phyloP scores from a whole-genome alignment of 352 stramenopile genomes.

The Phytophthora cajani region DNA sequence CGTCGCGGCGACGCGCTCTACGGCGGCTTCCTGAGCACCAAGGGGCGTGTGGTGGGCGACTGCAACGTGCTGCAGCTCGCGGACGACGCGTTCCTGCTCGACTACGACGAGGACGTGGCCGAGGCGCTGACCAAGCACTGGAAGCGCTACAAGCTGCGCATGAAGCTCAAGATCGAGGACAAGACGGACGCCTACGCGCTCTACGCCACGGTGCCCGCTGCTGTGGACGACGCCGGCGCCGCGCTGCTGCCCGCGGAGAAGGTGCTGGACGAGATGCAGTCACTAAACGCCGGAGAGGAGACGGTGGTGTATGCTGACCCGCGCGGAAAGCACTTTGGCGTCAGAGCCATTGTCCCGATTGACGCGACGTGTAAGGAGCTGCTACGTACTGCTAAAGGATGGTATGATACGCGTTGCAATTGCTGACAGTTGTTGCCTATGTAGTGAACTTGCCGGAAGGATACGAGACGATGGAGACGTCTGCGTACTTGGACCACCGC shows the following conservation, averaged over 20 bases:
- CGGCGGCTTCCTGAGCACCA: constrained; percentile 80
- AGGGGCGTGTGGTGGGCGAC: constrained; percentile 80
- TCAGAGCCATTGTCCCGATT: constrained; percentile 60
- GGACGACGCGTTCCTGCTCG: constrained; percentile 74
- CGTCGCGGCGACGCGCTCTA: constrained; percentile 71
- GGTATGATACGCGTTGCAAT: background rate
- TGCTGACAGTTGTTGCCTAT: constrained; percentile 16
- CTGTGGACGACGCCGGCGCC: constrained; percentile 39
- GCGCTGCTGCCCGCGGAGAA: constrained; percentile 26
- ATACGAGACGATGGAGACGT: constrained; percentile 53
- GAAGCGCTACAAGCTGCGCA: constrained; percentile 90
- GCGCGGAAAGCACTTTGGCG: constrained; percentile 67
- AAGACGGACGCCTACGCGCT: constrained; percentile 57
- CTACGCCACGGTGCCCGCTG: constrained; percentile 59
- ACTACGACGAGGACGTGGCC: constrained; percentile 69
- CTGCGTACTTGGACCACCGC: constrained; percentile 64
- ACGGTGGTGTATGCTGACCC: constrained; percentile 68
- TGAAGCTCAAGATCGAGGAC: constrained; percentile 82
- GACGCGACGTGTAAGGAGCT: constrained; percentile 38
- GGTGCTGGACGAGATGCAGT: constrained; percentile 28
- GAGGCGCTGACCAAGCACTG: constrained; percentile 81
- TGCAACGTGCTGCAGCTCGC: constrained; percentile 77
- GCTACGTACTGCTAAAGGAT: background rate
- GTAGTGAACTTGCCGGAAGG: constrained; percentile 58
- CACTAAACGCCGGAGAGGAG: constrained; percentile 47